Base-by-base conservation (phyloP, 2,329 filamentous ascomycete species). In the Tolypocladium inflatum region DNA sequence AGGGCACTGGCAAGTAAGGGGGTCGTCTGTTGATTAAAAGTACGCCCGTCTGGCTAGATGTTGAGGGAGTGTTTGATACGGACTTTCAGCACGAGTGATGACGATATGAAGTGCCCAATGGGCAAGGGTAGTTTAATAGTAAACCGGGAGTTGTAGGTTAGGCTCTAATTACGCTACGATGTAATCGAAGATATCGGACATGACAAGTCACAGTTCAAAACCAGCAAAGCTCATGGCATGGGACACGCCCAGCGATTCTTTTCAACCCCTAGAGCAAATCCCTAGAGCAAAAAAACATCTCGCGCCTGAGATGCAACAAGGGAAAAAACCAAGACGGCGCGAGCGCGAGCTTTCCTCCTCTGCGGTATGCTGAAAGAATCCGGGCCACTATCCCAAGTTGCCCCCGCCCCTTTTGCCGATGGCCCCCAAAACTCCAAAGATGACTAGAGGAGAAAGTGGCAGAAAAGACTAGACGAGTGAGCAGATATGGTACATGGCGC, bases 1-100 rank as follows among this genome's bases (percentile, higher is more conserved):
- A 63, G 54, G 59, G 61, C 43, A 65, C 60, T n/a, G 39, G 37
- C 17, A 55, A 55, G 39, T 45, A 41, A 45, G 6, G 17, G 11
- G 4, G 19, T 11, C 1, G 21, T 17, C n/a, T 38, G 13, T 26
- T 33, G 19, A 17, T 35, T 13, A 3, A 9, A 21, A 2, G 17
- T 9, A 6, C 10, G 19, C 10, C 19, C 9, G 9, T 13, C 33
- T 13, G 45, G 17, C 26, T 33, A 10, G 17, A 33, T 33, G 10
- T 3, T 30, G 26, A 33, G 2, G 45, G 26, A 19, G 9, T 19
- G 9, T n/a, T 50, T 10, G 15, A 30, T 30, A 8, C 23, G 43
- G 13, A 1, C 8, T 19, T 17, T 17, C 43, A 19, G 45, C 45
- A 17, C 17, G 15, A 9, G 45, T 33, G 26, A 48, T 30, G 43